These are phyloP conservation scores for Cladosporium sp. DNA, from an alignment of 2,329 filamentous ascomycete species.

Conservation along the genomic window DNA sequence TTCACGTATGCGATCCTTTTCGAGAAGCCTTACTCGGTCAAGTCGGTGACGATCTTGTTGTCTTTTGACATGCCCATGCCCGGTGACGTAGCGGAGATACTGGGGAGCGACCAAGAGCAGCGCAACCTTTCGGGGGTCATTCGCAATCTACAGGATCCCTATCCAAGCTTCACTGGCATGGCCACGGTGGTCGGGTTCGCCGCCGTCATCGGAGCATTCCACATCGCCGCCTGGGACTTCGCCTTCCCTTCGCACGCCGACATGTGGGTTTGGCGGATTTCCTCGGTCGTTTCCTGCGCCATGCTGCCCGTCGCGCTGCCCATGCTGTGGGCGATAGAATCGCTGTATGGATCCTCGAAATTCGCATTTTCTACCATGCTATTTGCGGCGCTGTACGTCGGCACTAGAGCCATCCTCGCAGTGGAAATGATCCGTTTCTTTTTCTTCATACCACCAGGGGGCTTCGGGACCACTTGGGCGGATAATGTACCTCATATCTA, in stretches of 20 bases:
- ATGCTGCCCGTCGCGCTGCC: too few species aligned
- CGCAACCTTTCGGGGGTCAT: too few species aligned
- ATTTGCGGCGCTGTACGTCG: too few species aligned
- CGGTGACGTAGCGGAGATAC: neutral
- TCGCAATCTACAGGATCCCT: too few species aligned
- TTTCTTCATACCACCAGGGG: neutral
- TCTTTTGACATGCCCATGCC: neutral
- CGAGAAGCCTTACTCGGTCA: neutral
- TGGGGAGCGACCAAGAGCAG: too few species aligned
- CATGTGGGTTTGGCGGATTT: neutral
- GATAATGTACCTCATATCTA: constrained; percentile 32
- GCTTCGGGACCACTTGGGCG: neutral
- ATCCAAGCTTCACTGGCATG: too few species aligned
- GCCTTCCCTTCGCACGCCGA: neutral
- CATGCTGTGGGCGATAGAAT: too few species aligned
- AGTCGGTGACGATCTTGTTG: neutral
- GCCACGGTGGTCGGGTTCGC: neutral
- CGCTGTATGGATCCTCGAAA: too few species aligned
- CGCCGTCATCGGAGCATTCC: neutral
- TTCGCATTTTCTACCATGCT: too few species aligned
- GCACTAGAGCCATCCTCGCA: neutral
- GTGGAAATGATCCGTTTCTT: neutral
- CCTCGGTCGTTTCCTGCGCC: neutral
- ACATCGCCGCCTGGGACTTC: constrained; percentile 1
- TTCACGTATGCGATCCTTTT: neutral